These are phyloP conservation scores for Rhizoctonia solani DNA, from an alignment of 1,284 basidiomycete species.

Conservation along the genomic window DNA sequence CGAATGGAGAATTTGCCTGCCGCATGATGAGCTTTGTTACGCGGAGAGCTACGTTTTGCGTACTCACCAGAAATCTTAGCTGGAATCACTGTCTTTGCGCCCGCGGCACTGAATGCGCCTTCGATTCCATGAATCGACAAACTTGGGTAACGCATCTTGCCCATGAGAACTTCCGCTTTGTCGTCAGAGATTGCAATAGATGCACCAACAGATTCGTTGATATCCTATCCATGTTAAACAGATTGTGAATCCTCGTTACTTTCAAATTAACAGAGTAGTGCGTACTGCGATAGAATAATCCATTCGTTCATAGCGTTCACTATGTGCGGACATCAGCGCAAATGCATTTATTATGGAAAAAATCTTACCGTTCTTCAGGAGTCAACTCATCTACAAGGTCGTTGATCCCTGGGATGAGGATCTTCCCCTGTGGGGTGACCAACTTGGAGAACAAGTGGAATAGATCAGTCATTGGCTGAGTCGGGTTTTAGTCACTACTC, in stretches of 20 bases:
- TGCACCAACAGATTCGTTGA: constrained; percentile 80
- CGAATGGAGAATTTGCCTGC: constrained; percentile 87
- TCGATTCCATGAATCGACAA: constrained; percentile 96
- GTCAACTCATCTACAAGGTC: constrained; percentile 82
- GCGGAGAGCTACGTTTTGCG: constrained; percentile 34
- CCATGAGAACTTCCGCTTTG: constrained; percentile 87
- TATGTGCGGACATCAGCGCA: constrained; percentile 4
- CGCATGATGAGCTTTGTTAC: no score
- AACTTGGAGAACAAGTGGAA: constrained; percentile 82
- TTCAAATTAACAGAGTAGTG: background rate
- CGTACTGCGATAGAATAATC: constrained; percentile 32
- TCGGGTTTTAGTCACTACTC: background rate
- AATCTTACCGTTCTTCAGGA: constrained; percentile 70
- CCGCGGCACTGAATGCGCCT: constrained; percentile 89
- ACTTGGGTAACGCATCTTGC: constrained; percentile 84
- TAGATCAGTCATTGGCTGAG: constrained; percentile 76
- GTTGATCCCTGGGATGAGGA: constrained; percentile 89
- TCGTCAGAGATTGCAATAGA: constrained; percentile 77
- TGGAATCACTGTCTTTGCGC: constrained; percentile 94
- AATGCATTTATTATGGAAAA: background rate
- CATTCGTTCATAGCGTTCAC: constrained; percentile 23
- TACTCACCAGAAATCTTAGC: constrained; percentile 75
- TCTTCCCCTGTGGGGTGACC: constrained; percentile 80
- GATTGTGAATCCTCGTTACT: no score
- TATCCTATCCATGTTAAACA: constrained; percentile 55